phyloP scores from a whole-genome alignment of 2,329 filamentous ascomycete genomes.

The Arthrinium puccinioides region DNA sequence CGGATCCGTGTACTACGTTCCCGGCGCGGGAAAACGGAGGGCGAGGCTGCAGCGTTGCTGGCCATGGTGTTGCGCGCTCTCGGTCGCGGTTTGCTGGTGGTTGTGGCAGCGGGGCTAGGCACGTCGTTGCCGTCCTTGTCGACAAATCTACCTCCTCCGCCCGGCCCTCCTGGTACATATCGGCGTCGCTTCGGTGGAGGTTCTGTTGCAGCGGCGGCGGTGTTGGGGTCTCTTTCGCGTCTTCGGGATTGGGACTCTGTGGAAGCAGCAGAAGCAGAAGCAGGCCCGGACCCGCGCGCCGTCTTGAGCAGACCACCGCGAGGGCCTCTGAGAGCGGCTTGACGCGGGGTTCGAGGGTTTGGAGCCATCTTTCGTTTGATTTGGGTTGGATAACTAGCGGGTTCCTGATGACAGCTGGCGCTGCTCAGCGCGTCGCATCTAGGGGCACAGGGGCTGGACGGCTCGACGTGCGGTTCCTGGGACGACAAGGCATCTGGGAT shows the following conservation, averaged over 20 bases:
- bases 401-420: conserved; percentile 10
- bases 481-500: conserved; percentile 25
- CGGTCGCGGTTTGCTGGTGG: conserved; percentile 36
- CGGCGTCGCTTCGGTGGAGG: conserved; percentile 63
- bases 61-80: conserved; percentile 39
- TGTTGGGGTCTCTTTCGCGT: conserved; percentile 26
- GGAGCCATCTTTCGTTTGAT: conserved; percentile 19
- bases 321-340: conserved; percentile 14
- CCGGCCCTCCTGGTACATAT: conserved; percentile 82
- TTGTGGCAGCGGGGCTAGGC: conserved; percentile 37
- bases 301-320: conserved; percentile 11
- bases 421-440: conserved; percentile 27
- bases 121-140: conserved; percentile 62
- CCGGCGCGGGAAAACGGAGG: conserved; percentile 43
- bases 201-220: conserved; percentile 39
- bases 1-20: conserved; percentile 51
- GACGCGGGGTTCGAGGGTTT: conserved; percentile 22
- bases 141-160: conserved; percentile 77
- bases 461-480: conserved; percentile 16
- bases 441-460: conserved; percentile 19
- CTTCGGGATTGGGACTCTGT: conserved; percentile 12
- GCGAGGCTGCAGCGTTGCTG: conserved; percentile 39
- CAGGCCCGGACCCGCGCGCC: too few species aligned
- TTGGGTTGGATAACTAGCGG: conserved; percentile 5
- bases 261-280: too few species aligned